Evolutionary conservation across 2,329 filamentous ascomycete genomes (phyloP).

Genomic region (Zasmidium angulare): DNA sequence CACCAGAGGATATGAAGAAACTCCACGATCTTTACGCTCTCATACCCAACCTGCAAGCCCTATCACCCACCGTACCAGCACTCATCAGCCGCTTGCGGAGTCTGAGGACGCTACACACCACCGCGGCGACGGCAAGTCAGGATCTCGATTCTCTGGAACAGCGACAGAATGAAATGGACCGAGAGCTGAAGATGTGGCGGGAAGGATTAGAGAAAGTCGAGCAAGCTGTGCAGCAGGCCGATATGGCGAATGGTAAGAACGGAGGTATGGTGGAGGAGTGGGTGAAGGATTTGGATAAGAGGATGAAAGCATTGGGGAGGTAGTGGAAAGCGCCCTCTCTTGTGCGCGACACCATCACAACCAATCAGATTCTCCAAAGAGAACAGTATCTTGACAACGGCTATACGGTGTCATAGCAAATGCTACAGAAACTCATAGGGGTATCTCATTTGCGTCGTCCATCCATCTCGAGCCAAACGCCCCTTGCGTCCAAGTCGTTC

Average conservation of each 20-base stretch:
- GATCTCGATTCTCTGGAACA: constrained; percentile 75
- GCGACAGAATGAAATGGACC: constrained; percentile 76
- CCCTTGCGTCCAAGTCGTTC: neutral
- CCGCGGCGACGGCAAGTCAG: constrained; percentile 77
- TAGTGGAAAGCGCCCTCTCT: neutral
- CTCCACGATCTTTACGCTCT: constrained; percentile 90
- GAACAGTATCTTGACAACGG: too few relatives aligned
- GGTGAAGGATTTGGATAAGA: constrained; percentile 82
- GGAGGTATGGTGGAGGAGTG: constrained; percentile 82
- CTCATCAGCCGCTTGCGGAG: constrained; percentile 83
- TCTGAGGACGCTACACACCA: constrained; percentile 78
- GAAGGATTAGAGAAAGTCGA: constrained; percentile 79
- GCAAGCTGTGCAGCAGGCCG: constrained; percentile 67
- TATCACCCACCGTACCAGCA: constrained; percentile 80
- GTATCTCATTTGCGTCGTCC: constrained; percentile 7
- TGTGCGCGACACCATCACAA: too few relatives aligned
- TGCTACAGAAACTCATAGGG: constrained; percentile 6
- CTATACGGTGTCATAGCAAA: neutral
- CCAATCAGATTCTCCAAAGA: too few relatives aligned
- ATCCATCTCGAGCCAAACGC: neutral
- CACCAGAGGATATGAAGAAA: constrained; percentile 72
- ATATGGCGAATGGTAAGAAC: constrained; percentile 72
- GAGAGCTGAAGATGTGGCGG: constrained; percentile 83
- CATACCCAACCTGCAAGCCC: constrained; percentile 80
- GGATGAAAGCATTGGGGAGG: constrained; percentile 55